Percentiles rank a stretch among this genome's conserved stretches.
Conservation (phyloP, 2,329 filamentous ascomycete genomes). For the Mariannaea sp. region DNA sequence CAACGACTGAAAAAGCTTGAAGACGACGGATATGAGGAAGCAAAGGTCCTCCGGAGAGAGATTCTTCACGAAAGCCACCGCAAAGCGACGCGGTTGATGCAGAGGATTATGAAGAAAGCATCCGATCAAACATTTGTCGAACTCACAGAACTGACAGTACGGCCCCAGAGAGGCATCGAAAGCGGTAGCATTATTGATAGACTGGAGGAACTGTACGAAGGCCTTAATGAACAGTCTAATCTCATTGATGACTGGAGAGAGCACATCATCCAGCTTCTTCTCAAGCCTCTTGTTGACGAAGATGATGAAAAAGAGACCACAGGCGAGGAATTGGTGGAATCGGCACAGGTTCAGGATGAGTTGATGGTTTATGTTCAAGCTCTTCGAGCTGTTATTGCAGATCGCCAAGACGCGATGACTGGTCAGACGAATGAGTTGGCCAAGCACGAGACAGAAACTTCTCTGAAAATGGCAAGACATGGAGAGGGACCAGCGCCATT, state of each 20-base stretch:
- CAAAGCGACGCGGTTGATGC: conserved; percentile 59
- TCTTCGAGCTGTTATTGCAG: conserved; percentile 74
- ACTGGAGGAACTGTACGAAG: conserved; percentile 66
- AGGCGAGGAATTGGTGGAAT: conserved; percentile 88
- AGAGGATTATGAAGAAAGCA: conserved; percentile 59
- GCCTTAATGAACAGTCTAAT: conserved; percentile 73
- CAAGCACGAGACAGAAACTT: conserved; percentile 70
- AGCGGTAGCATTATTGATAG: conserved; percentile 67
- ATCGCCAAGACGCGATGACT: conserved; percentile 76
- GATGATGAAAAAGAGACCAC: conserved; percentile 75
- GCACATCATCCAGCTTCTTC: conserved; percentile 71
- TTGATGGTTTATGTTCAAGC: conserved; percentile 85
- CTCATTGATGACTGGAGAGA: conserved; percentile 77
- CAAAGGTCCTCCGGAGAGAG: conserved; percentile 78
- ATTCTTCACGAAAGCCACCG: conserved; percentile 64
- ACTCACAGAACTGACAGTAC: conserved; percentile 62
- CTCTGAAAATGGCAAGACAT: conserved; percentile 63
- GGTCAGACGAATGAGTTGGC: conserved; percentile 78
- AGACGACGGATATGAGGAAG: conserved; percentile 73
- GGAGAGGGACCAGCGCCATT: conserved; percentile 74
- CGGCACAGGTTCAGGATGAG: conserved; percentile 85
- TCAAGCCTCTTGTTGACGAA: conserved; percentile 80
- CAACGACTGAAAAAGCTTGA: conserved; percentile 71
- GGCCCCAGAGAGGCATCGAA: conserved; percentile 70
- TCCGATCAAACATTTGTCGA: conserved; percentile 60